Base-by-base conservation (phyloP, 305 asterid genomes). In the Petunia hybrid region DNA sequence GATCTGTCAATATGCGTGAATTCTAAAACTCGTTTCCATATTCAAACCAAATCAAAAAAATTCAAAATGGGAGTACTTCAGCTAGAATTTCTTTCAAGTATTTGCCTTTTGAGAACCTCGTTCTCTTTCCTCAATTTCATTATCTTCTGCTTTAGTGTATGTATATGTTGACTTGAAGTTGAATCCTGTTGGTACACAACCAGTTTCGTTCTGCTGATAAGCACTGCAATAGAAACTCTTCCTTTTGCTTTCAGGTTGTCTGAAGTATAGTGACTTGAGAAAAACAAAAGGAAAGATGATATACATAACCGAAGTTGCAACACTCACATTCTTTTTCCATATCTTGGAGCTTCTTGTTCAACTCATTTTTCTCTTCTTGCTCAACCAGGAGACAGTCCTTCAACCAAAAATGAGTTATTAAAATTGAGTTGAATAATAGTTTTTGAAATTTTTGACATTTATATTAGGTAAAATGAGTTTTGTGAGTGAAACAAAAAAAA, bases 81-180 rank as follows among this genome's bases (percentile, higher is more conserved):
- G 31, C 41, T 61, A 61, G 67, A 8, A 61, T 67, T 70, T 67
- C 43, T 71, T 48, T 77, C 83, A 10, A 51, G 53, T n/a, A 81
- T 81, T 63, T 84, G 75, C 68, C 90, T 78, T 65, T 81, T 82
- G 16, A 87, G 87, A 68, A 80, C 77, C 81, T 87, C 90, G 40
- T 87, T 85, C 78, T 87, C 89, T 83, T 85, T 87, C 66, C 89
- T 40, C 31, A 87, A 83, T 78, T 82, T 85, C 90, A 87, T 87
- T 22, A 87, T 80, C 82, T 82, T 87, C 77, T 87, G 90, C 85
- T 87, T 87, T 10, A 87, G 85, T 36, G 82, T 82, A 39, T 85
- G 86, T 80, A 84, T 75, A 67, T 87, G 86, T 63, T 82, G 85
- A 83, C 81, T 84, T 10, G 86, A 85, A 82, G 85, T 78, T 10